Conservation (phyloP, 208 protist species). For the Trypanosoma caninum region DNA sequence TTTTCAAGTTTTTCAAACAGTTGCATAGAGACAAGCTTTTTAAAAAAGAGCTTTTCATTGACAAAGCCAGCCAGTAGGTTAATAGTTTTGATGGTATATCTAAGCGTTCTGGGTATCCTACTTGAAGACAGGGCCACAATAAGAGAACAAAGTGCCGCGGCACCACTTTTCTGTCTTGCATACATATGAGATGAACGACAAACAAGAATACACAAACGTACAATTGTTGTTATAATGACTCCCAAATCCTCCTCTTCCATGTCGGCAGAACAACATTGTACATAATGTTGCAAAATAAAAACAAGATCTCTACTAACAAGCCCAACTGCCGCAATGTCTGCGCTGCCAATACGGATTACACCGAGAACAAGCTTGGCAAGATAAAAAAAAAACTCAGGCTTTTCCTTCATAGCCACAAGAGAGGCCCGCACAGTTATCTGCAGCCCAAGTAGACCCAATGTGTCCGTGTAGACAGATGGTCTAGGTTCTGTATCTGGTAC, state of each 20-base stretch:
- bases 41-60: conserved; percentile 27
- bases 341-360: conserved; percentile 4
- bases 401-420: conserved; percentile 3
- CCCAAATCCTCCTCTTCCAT: conserved; percentile 1
- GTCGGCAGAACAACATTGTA: conserved; percentile 6
- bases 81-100: conserved; percentile 18
- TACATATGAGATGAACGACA: conserved; percentile 5
- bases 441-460: conserved; percentile 17
- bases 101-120: neutral
- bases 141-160: conserved; percentile 10
- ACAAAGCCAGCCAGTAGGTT: neutral
- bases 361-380: conserved; percentile 9
- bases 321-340: conserved; percentile 9
- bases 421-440: conserved; percentile 7
- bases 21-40: conserved; percentile 7
- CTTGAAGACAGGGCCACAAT: conserved; percentile 18
- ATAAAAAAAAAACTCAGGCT: conserved; percentile 12
- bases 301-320: conserved; percentile 16
- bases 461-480: conserved; percentile 2
- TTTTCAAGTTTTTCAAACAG: conserved; percentile 19
- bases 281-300: conserved; percentile 3
- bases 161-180: conserved; percentile 23
- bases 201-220: conserved; percentile 19
- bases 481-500: neutral
- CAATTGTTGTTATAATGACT: conserved; percentile 7